Conservation (phyloP, 768 basidiomycete genomes). For the Lactarius tabidus region DNA sequence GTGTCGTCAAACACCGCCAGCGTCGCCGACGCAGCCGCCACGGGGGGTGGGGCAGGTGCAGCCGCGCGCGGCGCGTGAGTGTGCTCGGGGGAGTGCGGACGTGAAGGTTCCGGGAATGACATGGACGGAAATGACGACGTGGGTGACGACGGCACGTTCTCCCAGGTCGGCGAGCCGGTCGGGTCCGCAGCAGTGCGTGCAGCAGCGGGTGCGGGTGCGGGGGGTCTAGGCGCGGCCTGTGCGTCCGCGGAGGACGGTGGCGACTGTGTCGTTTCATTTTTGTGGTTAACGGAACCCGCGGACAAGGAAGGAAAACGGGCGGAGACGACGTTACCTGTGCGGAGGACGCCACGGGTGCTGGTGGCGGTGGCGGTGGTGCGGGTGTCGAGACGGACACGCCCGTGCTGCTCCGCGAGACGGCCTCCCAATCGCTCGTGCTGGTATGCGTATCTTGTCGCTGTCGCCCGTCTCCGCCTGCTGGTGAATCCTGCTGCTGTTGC, state of each 20-base stretch:
- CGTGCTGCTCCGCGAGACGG: constrained; percentile 6
- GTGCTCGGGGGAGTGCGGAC: constrained; percentile 40
- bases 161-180: constrained; percentile 49
- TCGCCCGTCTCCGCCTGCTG: constrained; percentile 25
- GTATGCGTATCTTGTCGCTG: constrained; percentile 31
- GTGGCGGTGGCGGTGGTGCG: too few relatives aligned
- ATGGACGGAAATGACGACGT: constrained; percentile 73
- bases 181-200: constrained; percentile 27
- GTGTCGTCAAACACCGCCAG: constrained; percentile 66
- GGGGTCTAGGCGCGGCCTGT: constrained; percentile 8
- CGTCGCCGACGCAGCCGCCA: constrained; percentile 42
- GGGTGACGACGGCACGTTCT: constrained; percentile 49
- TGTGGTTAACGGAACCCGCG: neutral
- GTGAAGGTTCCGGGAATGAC: constrained; percentile 63
- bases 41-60: constrained; percentile 19
- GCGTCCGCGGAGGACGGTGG: constrained; percentile 5
- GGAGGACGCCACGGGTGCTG: neutral
- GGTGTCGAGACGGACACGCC: constrained; percentile 2
- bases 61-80: constrained; percentile 18
- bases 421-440: constrained; percentile 16
- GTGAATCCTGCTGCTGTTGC: constrained; percentile 25
- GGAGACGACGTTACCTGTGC: neutral
- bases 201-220: neutral
- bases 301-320: fast-evolving
- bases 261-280: too few relatives aligned